Conservation (phyloP, 495 filamentous ascomycete species). For the Penicillium soppii region DNA sequence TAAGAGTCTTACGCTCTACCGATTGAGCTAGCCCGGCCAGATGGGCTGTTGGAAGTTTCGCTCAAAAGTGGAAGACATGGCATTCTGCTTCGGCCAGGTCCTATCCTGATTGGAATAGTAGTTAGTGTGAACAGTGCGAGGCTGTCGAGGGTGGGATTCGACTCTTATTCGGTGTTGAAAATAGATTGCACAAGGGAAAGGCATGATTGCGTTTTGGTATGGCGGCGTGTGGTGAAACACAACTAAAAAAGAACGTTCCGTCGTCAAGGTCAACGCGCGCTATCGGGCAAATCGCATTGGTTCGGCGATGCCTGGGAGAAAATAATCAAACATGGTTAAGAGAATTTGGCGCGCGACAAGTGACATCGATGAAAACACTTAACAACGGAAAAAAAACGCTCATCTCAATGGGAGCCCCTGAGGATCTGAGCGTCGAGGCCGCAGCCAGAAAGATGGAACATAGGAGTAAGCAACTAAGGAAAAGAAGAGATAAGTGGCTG, state of each 20-base stretch:
- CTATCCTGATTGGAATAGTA: too few relatives aligned
- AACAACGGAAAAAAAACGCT: neutral
- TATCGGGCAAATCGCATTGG: neutral
- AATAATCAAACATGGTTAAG: neutral
- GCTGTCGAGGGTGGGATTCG: neutral
- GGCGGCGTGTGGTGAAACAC: neutral
- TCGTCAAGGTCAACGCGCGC: neutral
- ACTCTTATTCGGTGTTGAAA: neutral
- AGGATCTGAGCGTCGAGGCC: neutral
- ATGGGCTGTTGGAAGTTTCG: neutral
- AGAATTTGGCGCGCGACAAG: neutral
- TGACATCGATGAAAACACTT: neutral
- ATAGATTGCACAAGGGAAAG: neutral
- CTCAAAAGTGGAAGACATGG: neutral
- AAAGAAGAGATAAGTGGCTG: conserved; percentile 17
- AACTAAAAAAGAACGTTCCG: neutral
- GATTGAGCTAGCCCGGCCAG: conserved; percentile 57
- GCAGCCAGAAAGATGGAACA: neutral
- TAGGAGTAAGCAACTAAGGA: neutral
- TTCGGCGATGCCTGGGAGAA: neutral
- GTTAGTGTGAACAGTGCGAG: too few relatives aligned
- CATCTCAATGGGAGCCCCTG: neutral
- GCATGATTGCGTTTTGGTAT: neutral
- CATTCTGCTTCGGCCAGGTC: too few relatives aligned
- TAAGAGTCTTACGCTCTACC: conserved; percentile 63